Evolutionary conservation across 2,329 filamentous ascomycete genomes (phyloP).

Genomic region (Fusarium equiseti): DNA sequence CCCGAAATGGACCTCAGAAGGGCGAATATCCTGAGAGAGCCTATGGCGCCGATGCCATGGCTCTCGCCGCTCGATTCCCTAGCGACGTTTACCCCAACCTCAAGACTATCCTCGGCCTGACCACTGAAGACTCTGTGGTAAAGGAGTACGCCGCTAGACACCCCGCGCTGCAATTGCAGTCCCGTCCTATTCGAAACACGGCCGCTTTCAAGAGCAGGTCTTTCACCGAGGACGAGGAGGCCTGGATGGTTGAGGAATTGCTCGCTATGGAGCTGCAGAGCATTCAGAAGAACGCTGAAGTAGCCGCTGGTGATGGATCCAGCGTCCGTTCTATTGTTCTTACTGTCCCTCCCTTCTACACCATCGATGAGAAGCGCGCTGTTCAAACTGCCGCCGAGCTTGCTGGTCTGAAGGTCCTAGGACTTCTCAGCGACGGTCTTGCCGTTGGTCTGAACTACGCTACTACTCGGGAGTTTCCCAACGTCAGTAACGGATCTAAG

Average conservation of each 20-base stretch:
- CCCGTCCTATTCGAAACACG: constrained; percentile 71
- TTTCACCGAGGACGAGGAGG: constrained; percentile 71
- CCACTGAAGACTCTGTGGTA: constrained; percentile 70
- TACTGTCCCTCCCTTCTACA: constrained; percentile 91
- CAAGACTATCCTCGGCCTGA: constrained; percentile 87
- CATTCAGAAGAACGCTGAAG: constrained; percentile 88
- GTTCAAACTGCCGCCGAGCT: constrained; percentile 86
- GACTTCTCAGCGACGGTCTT: constrained; percentile 87
- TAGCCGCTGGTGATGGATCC: constrained; percentile 79
- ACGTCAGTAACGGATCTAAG: constrained; percentile 82
- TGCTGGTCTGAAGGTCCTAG: constrained; percentile 87
- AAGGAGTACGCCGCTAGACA: constrained; percentile 80
- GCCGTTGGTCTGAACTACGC: constrained; percentile 97
- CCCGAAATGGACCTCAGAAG: constrained; percentile 71
- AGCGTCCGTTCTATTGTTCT: constrained; percentile 85
- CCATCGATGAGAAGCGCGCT: constrained; percentile 87
- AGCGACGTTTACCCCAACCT: constrained; percentile 95
- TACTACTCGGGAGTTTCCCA: constrained; percentile 89
- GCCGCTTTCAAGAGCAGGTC: constrained; percentile 84
- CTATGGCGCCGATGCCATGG: constrained; percentile 92
- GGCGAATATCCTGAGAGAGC: constrained; percentile 85
- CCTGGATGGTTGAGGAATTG: constrained; percentile 89
- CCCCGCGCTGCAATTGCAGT: constrained; percentile 79
- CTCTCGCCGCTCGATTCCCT: constrained; percentile 87
- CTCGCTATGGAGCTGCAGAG: constrained; percentile 96